Evolutionary conservation across 176 grass and related monocot genomes (phyloP).

Genomic region (Juncus inflexus): DNA sequence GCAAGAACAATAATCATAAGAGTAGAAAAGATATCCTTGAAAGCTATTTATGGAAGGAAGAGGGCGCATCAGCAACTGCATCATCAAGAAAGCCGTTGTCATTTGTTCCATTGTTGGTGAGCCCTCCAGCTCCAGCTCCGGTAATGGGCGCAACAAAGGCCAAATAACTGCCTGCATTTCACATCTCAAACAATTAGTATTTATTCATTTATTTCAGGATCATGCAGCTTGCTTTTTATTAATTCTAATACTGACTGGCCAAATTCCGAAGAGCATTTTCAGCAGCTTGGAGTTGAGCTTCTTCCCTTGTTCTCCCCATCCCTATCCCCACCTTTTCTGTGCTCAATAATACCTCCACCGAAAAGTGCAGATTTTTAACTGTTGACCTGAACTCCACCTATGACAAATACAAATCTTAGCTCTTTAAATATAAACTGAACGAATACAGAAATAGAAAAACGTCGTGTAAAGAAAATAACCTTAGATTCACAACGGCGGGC

Average conservation of each 20-base stretch:
- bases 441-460: not conserved
- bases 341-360: constrained; percentile 86
- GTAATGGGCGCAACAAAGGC: constrained; percentile 28
- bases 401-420: no score
- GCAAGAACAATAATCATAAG: no score
- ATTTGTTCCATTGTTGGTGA: no score
- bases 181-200: not conserved
- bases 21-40: no score
- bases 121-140: not conserved
- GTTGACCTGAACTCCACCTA: constrained; percentile 59
- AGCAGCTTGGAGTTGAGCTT: constrained; percentile 83
- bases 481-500: constrained; percentile 58
- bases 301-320: constrained; percentile 75
- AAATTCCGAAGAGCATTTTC: constrained; percentile 85
- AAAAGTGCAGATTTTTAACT: constrained; percentile 63
- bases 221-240: constrained; percentile 37
- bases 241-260: constrained; percentile 3
- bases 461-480: constrained; percentile 27
- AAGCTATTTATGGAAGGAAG: not conserved
- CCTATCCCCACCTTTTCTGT: constrained; percentile 88
- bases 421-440: no score
- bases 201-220: no score
- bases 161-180: constrained; percentile 47
- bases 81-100: not conserved
- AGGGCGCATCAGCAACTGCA: constrained; percentile 1